Base-by-base conservation (phyloP, 2,329 filamentous ascomycete species). In the Rhynchosporium secalis region DNA sequence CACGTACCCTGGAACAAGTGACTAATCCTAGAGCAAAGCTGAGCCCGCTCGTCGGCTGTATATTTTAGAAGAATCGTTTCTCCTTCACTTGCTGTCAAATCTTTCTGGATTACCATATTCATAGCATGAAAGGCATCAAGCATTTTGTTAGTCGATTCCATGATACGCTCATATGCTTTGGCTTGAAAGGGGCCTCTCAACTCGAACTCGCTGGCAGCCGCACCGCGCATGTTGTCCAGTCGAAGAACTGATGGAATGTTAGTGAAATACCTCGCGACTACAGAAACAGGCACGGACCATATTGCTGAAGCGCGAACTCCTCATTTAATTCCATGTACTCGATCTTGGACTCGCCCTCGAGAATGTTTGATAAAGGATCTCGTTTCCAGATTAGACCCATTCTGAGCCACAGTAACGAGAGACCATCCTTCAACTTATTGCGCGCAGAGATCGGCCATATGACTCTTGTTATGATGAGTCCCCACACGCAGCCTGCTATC, bases 71-170 rank as follows among this genome's bases (percentile, higher is more conserved):
- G 83, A 8, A 89, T 87, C 61, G 88, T 86, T 77, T 98, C 94
- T 3, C 94, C 93, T 31, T 88, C 84, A 2, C 87, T 92, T 1
- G 91, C 84, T 43, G 84, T 83, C 10, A 88, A 80, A 63, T 94
- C 90, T 71, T 93, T 94, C 72, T 90, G 83, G 43, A 96, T 92
- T 65, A 97, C 88, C 10, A 97, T 85, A 66, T 94, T 96, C 91
- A 99, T 96, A 57, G 93, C 92, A 72, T 98, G 93, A 75, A 99
- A 97, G 43, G 91, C 89, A 75, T 97, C 93, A 4, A 98, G 85
- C 76, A 97, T 91, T 58, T 89, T 87, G 65, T 89, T 88, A 0
- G 93, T 96, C 9, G 88, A 88, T 28, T 85, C 84, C 73, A 98
- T 83, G 62, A 98, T 89, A 41, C 86, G 84, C 4, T 83, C 84